Evolutionary conservation across 1,284 basidiomycete genomes (phyloP), one percentile per base, ranked within the genome.

Genomic region (Neonothopanus nambi): DNA sequence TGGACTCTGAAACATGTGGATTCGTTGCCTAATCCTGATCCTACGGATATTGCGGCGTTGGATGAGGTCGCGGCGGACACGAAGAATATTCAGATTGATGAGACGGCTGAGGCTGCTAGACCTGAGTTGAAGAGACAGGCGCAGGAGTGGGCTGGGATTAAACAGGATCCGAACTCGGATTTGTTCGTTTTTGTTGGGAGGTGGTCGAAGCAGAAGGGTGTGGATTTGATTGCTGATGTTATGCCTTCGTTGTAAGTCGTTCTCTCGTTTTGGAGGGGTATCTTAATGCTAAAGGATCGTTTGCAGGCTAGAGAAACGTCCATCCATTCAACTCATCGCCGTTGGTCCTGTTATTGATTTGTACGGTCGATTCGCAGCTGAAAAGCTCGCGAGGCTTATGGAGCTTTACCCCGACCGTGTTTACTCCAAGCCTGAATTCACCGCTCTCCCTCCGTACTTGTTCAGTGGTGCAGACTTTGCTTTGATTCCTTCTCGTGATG

Each of bases 181-280:
- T 70, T 96, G 43, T 95, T 95, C 67, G 93, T 96, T 60, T 95
- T 96, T 70, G 93, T 96, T 61, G 93, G 93, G 68, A 89, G 93
- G 62, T 95, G 93, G 93, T 96, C 93, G 3, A 95, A 95, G 72
- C 93, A 96, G 70, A 96, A 96, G 74, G 93, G 93, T 69, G 93
- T 96, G 26, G 93, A 96, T 74, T 75, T 96, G 47, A 96, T 96
- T 63, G 93, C 93, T 9, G 93, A 96, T 72, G 87, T 94, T 60
- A 91, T 95, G 89, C 93, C 93, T 24, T 81, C 82, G 2, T 66
- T 96, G 83, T 89, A 65, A 63, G 89, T 81, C 5, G n/a, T 42
- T 59, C 24, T 17, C n/a, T n/a, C n/a, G 41, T 30, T 20, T 44
- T n/a, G n/a, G 55, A 9, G 44, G 28, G 57, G 41, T 51, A 52